Percentiles rank a stretch among this genome's conserved stretches.
phyloP scores from a whole-genome alignment of 2,329 filamentous ascomycete species.

The Aureobasidium sp. region DNA sequence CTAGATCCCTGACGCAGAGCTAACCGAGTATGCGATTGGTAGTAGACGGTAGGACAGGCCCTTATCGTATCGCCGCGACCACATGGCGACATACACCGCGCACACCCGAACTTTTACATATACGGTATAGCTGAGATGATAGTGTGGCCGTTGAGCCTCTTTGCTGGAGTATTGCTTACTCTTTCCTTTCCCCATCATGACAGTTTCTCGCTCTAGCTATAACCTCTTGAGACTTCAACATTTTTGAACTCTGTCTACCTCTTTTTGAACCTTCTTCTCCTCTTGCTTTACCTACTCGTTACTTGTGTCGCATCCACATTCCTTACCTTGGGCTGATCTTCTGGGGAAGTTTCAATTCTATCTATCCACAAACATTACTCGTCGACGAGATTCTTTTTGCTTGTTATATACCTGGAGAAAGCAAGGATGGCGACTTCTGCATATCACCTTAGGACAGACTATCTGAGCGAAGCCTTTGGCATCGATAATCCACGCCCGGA shows the following conservation, averaged over 20 bases:
- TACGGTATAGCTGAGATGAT: neutral
- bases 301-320: neutral
- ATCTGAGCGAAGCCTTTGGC: neutral
- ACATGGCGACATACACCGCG: neutral
- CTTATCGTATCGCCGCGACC: neutral
- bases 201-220: neutral
- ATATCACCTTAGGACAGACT: slow-evolving; percentile 5
- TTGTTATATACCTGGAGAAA: neutral
- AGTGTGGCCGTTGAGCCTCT: neutral
- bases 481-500: slow-evolving; percentile 9
- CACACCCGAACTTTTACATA: neutral
- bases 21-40: neutral
- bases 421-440: neutral
- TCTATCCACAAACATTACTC: neutral
- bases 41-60: too few species aligned
- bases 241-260: neutral
- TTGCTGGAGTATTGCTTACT: slow-evolving; percentile 1
- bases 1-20: neutral
- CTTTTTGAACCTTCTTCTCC: neutral
- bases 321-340: neutral
- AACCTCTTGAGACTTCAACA: neutral
- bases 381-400: neutral
- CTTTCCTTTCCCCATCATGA: neutral
- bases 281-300: neutral
- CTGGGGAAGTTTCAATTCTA: neutral